Base-by-base conservation (phyloP, 225 moss, liverwort and hornwort genomes). In the Ulota crispa region DNA sequence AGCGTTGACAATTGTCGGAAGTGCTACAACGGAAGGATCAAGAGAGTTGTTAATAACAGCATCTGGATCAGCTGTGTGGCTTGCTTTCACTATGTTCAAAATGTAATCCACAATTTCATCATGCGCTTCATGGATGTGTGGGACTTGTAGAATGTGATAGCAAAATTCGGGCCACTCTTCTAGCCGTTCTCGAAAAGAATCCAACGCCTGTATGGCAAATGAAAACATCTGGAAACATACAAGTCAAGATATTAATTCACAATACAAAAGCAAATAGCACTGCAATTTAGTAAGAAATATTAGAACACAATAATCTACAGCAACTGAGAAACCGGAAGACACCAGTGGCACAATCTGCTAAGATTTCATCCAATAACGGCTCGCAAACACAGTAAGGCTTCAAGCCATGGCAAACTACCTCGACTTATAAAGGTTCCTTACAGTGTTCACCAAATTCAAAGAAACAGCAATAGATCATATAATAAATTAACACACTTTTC, bases 141-240 rank as follows among this genome's bases (percentile, higher is more conserved):
- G 92, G 45, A 97, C 89, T 89, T 97, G 94, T 84, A 97, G 72
- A 76, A 97, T 91, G 56, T 91, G 93, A 81, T 95, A 94, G 88
- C 94, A 95, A 76, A 91, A 94, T 82, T 95, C 89, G 39, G 95
- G 97, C 94, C 92, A 95, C 84, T 95, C 93, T 54, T 85, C 93
- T 36, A 97, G 77, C 45, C 94, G 92, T 72, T 95, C 95, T 81
- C 79, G 89, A 82, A 94, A 95, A 54, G 91, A 87, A 59, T 95
- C 85, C 87, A 97, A 71, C 42, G 97, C 95, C 71, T 86, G 89
- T 66, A 88, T 67, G 54, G 93, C 95, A 84, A 95, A 97, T 20
- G 89, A 91, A 83, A 97, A 97, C 94, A 94, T 94, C 96, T 96
- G 93, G 36, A 72, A 55, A 73, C 79, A 82, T 8, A 42, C 26